phyloP scores from a whole-genome alignment of 1,284 basidiomycete genomes.

The Cutaneotrichosporon sp. region DNA sequence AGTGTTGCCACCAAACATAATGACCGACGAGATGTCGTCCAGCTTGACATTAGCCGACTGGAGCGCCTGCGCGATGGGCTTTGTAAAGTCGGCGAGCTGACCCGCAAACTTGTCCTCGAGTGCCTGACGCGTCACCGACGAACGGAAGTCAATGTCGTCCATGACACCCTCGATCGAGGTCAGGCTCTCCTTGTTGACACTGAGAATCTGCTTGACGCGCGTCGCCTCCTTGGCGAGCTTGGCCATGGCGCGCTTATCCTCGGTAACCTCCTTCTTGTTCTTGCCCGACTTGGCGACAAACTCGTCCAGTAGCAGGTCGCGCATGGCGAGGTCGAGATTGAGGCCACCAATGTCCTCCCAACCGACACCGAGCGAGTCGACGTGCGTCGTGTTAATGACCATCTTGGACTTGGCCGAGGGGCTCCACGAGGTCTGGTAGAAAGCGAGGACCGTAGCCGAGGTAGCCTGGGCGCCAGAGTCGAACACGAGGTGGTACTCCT shows the following conservation, averaged over 20 bases:
- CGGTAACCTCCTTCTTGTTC: constrained; percentile 23
- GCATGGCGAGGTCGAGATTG: constrained; percentile 73
- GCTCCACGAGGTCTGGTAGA: constrained; percentile 55
- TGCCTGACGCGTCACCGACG: constrained; percentile 65
- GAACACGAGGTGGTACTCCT: constrained; percentile 86
- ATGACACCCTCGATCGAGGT: constrained; percentile 76
- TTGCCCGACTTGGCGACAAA: constrained; percentile 59
- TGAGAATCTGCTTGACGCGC: constrained; percentile 85
- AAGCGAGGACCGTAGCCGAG: constrained; percentile 77
- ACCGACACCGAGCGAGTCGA: constrained; percentile 71
- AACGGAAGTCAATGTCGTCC: constrained; percentile 84
- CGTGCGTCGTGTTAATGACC: constrained; percentile 59
- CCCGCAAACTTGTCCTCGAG: constrained; percentile 64
- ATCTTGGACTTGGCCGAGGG: constrained; percentile 50
- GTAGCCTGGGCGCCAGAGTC: constrained; percentile 88
- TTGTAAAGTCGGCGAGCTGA: constrained; percentile 58
- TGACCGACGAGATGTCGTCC: constrained; percentile 71
- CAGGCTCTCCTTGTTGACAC: constrained; percentile 78
- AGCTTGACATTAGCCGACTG: constrained; percentile 62
- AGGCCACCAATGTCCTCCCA: constrained; percentile 76
- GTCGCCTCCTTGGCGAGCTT: constrained; percentile 91
- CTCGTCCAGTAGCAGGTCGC: constrained; percentile 70
- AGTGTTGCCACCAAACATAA: constrained; percentile 83
- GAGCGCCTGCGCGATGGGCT: constrained; percentile 74
- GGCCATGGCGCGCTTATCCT: constrained; percentile 79